phyloP scores from a whole-genome alignment of 2,329 filamentous ascomycete species.

The Alternaria sp. region DNA sequence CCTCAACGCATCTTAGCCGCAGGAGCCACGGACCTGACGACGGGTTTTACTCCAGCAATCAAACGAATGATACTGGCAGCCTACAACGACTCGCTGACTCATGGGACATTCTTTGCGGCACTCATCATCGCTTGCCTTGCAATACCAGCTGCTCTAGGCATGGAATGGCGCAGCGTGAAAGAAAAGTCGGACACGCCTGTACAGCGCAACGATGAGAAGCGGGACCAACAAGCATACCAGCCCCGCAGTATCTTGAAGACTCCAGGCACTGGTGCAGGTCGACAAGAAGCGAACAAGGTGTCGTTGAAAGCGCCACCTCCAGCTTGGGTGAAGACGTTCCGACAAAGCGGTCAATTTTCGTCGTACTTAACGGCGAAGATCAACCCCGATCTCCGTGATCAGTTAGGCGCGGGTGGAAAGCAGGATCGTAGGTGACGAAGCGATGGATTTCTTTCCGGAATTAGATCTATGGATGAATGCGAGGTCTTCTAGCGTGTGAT shows the following conservation, averaged over 20 bases:
- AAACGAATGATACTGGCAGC: constrained; percentile 31
- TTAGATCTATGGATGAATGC: constrained; percentile 4
- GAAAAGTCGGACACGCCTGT: constrained; percentile 38
- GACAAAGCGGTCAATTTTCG: constrained; percentile 35
- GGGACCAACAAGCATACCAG: neutral
- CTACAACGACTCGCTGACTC: constrained; percentile 42
- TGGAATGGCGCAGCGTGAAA: constrained; percentile 75
- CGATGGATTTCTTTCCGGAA: neutral
- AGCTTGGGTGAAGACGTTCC: constrained; percentile 29
- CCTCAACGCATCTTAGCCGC: constrained; percentile 51
- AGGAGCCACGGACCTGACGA: constrained; percentile 67
- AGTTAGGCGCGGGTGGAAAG: constrained; percentile 12
- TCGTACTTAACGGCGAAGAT: constrained; percentile 36
- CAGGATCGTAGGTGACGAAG: neutral
- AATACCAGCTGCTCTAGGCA: constrained; percentile 62
- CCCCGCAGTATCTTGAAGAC: constrained; percentile 9
- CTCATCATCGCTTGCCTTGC: constrained; percentile 64
- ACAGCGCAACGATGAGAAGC: constrained; percentile 24
- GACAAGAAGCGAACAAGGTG: constrained; percentile 1
- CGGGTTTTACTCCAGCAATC: constrained; percentile 28
- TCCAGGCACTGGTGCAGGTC: neutral
- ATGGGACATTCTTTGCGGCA: constrained; percentile 65
- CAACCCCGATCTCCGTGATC: constrained; percentile 35
- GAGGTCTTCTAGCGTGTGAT: constrained; percentile 4
- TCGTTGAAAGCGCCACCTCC: constrained; percentile 18